Percentiles rank a stretch among this genome's conserved stretches.
Evolutionary conservation across 768 basidiomycete species (phyloP).

Genomic region (Panaeolus papilionaceus): DNA sequence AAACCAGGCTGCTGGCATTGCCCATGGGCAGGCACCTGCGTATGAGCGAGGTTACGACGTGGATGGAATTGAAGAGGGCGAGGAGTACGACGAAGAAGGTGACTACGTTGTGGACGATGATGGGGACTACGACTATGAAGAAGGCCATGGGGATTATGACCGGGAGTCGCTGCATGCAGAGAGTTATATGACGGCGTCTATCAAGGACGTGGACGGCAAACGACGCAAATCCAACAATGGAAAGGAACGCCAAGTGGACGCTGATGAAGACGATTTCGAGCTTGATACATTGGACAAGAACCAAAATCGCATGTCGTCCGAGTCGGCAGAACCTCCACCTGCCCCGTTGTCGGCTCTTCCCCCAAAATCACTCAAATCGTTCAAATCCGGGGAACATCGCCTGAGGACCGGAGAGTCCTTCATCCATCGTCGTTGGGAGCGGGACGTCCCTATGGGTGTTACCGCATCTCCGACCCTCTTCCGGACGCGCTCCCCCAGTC

Average conservation of each 20-base stretch:
- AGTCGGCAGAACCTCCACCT: background rate
- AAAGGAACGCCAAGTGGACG: background rate
- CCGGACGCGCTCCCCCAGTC: slow-evolving; percentile 34
- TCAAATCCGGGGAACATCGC: background rate
- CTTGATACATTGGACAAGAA: background rate
- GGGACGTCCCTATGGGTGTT: slow-evolving; percentile 43
- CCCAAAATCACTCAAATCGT: background rate
- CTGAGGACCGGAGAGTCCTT: slow-evolving; percentile 49
- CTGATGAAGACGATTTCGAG: background rate
- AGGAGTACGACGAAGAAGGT: slow-evolving; percentile 32
- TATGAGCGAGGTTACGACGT: slow-evolving; percentile 28
- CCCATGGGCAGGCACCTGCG: slow-evolving; percentile 43
- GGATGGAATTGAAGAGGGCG: slow-evolving; percentile 37
- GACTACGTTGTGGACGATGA: slow-evolving; percentile 23
- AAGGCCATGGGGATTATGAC: slow-evolving; percentile 42
- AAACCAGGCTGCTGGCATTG: slow-evolving; percentile 26
- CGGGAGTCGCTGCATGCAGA: slow-evolving; percentile 57
- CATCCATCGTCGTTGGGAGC: slow-evolving; percentile 57
- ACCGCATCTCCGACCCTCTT: slow-evolving; percentile 34
- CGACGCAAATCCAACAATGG: slow-evolving; percentile 5
- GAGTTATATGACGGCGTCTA: slow-evolving; percentile 59
- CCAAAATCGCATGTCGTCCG: background rate
- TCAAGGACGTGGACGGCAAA: slow-evolving; percentile 11
- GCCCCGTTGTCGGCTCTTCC: background rate
- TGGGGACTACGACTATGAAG: slow-evolving; percentile 28